Evolutionary conservation across 1,284 basidiomycete genomes (phyloP).

Genomic region (Puccinia hordei): DNA sequence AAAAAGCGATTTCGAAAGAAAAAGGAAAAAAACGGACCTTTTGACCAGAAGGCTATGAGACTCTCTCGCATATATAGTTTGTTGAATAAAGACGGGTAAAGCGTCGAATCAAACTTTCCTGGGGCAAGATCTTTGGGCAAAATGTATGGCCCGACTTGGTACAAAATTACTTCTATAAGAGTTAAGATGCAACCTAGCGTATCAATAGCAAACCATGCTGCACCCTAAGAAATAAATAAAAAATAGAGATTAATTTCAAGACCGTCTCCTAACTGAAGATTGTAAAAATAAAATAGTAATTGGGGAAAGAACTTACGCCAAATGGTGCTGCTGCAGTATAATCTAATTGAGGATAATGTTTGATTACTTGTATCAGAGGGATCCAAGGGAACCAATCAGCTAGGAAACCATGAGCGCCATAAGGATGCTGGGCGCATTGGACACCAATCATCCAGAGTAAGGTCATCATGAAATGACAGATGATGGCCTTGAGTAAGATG

Average conservation of each 20-base stretch:
- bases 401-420: slow-evolving; percentile 15
- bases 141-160: slow-evolving; percentile 31
- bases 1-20: no score
- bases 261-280: background rate
- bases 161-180: slow-evolving; percentile 33
- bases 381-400: background rate
- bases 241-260: background rate
- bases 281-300: background rate
- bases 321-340: slow-evolving; percentile 3
- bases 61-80: slow-evolving; percentile 14
- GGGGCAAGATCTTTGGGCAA: slow-evolving; percentile 44
- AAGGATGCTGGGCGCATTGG: slow-evolving; percentile 32
- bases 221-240: background rate
- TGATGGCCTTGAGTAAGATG: slow-evolving; percentile 1
- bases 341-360: slow-evolving; percentile 5
- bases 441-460: slow-evolving; percentile 10
- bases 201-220: slow-evolving; percentile 34
- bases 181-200: slow-evolving; percentile 25
- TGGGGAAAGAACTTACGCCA: slow-evolving; percentile 21
- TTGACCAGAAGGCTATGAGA: slow-evolving; percentile 47
- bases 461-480: slow-evolving; percentile 16
- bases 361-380: background rate
- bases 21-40: no score
- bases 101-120: slow-evolving; percentile 34
- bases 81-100: slow-evolving; percentile 50